Conservation (phyloP, 108 stramenopile species). For the Aurantiochytrium sp. region DNA sequence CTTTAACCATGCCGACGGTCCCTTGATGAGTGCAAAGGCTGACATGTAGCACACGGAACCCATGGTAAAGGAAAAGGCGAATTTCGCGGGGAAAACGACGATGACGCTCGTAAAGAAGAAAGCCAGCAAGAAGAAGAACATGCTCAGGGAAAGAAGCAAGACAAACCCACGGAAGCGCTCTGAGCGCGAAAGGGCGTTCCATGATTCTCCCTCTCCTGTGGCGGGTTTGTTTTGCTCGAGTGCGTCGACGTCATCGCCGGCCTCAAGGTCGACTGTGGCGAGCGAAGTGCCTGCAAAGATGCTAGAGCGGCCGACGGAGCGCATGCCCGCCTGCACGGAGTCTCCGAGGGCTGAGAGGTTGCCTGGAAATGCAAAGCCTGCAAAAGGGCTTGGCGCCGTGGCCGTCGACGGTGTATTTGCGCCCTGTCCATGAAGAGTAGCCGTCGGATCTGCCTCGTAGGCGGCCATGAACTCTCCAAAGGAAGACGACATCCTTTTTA, state of each 20-base stretch:
- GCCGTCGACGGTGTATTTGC: neutral
- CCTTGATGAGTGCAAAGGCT: conserved; percentile 16
- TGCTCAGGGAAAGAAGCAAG: neutral
- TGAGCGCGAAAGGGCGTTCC: neutral
- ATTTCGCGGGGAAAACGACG: conserved; percentile 1
- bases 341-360: neutral
- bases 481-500: too few species aligned
- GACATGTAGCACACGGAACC: neutral
- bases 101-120: neutral
- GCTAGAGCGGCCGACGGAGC: neutral
- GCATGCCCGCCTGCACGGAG: neutral
- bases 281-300: neutral
- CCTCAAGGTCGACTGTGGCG: neutral
- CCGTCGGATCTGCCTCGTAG: neutral
- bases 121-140: neutral
- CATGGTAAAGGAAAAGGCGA: conserved; percentile 7
- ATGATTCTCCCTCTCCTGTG: neutral
- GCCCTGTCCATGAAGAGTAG: neutral
- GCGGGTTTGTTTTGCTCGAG: neutral
- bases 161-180: neutral
- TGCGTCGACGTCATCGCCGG: neutral
- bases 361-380: neutral
- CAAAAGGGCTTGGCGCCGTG: neutral
- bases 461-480: neutral
- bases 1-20: neutral